Base-by-base conservation (phyloP, 192 early-diverging fungal genomes). In the Entomortierella parvispora region DNA sequence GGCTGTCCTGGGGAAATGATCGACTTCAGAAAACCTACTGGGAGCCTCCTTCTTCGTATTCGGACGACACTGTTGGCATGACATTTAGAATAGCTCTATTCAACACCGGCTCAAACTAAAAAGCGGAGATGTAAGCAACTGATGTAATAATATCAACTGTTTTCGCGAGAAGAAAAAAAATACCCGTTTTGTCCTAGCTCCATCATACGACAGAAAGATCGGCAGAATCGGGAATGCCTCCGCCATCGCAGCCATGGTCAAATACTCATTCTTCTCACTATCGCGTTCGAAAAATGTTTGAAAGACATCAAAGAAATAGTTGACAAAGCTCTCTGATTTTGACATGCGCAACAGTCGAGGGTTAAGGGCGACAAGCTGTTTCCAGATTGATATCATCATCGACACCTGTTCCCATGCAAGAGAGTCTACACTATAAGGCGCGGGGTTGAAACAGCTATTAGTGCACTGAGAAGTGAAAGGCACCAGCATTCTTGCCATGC, bases 181-280 rank as follows among this genome's bases (percentile, higher is more conserved):
- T 0, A 15, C 6, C 2, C 48, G 78, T 20, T 61, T 50, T 14
- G 61, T 69, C 20, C 65, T 32, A 7, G 68, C 47, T 2, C 66
- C 63, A 42, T 62, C 71, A 32, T 71, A 63, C 10, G 62, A 56
- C n/a, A 86, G 47, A 46, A 79, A 86, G n/a, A 82, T 33, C 3
- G 87, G 83, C 4, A 89, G 55, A 3, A 87, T 42, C 17, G 84
- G 72, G 17, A 89, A 71, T 10, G 80, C 80, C 31, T 85, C 80
- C n/a, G 62, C 77, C 56, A 83, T 84, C 31, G 80, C 46, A 0
- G 64, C 62, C 25, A 86, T 46, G 3, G 77, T 62, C 37, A 77
- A 22, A 32, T 68, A 77, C 55, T 77, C 65, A n/a, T 54, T 59
- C 18, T 37, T 77, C 10, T 45, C 60, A 1, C 51, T 10, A 9